These are phyloP conservation scores for Teunomyces kruisii DNA, from an alignment of 805 yeast species.

Conservation along the genomic window DNA sequence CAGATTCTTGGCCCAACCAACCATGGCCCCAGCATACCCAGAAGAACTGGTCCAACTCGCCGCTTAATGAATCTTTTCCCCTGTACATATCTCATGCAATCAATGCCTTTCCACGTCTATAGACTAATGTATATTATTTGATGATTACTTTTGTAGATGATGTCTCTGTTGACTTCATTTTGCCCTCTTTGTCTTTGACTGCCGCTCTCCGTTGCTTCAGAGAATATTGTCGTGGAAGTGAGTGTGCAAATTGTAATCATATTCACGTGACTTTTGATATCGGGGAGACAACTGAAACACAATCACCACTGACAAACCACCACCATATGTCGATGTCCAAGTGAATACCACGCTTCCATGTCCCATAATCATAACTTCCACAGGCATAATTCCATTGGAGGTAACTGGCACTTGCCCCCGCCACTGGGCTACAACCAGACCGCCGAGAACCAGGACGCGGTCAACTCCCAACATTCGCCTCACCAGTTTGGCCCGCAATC, in stretches of 20 bases:
- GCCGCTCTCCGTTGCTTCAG: no score
- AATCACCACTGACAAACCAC: neutral
- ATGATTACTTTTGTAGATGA: neutral
- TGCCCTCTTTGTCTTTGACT: neutral
- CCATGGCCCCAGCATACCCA: constrained; percentile 46
- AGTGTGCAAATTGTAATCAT: neutral
- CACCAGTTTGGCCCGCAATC: neutral
- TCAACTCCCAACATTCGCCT: constrained; percentile 7
- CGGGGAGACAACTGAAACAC: constrained; percentile 2
- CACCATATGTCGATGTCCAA: neutral
- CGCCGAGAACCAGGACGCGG: constrained; percentile 5
- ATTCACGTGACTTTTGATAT: constrained; percentile 2
- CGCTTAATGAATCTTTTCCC: constrained; percentile 22
- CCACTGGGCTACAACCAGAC: constrained; percentile 16
- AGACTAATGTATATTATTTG: constrained; percentile 1
- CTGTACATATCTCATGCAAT: constrained; percentile 5
- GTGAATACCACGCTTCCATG: constrained; percentile 17
- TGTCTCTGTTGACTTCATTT: neutral
- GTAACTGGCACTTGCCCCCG: constrained; percentile 37
- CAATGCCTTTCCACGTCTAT: neutral
- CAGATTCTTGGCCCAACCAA: constrained; percentile 80
- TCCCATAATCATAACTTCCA: constrained; percentile 32
- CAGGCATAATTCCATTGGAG: constrained; percentile 40
- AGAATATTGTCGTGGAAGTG: no score
- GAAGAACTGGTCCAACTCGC: constrained; percentile 39